Evolutionary conservation across 768 basidiomycete genomes (phyloP).

Genomic region (Xerocomellus intermedius): DNA sequence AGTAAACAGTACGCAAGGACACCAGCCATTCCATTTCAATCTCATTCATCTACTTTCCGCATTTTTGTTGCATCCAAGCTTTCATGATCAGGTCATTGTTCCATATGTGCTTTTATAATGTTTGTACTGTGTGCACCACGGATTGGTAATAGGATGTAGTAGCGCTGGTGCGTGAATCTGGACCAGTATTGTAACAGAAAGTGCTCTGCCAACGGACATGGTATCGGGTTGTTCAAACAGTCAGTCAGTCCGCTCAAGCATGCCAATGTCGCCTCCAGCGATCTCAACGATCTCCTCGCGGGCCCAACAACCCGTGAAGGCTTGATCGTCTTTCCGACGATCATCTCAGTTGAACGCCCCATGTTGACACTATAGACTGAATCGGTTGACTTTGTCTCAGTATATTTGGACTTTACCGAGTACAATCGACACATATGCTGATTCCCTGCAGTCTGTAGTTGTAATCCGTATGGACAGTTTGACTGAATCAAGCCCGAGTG

Average conservation of each 20-base stretch:
- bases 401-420: neutral
- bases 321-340: neutral
- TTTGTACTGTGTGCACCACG: constrained; percentile 26
- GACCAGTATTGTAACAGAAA: constrained; percentile 1
- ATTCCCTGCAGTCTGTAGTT: no score
- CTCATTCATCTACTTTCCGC: constrained; percentile 27
- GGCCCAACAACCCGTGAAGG: no score
- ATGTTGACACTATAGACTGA: neutral
- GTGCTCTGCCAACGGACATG: neutral
- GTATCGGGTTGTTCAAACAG: neutral
- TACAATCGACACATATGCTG: neutral
- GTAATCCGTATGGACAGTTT: neutral
- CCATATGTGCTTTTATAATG: constrained; percentile 35
- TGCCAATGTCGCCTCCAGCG: neutral
- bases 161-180: constrained; percentile 34
- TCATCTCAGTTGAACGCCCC: neutral
- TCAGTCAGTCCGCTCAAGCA: neutral
- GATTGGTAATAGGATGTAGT: constrained; percentile 29
- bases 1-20: constrained; percentile 17
- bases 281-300: neutral
- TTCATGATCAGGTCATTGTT: constrained; percentile 23
- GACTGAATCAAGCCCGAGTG: constrained; percentile 50
- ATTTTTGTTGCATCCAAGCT: constrained; percentile 24
- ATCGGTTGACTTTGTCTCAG: neutral
- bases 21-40: constrained; percentile 15